Conservation (phyloP, 2,329 filamentous ascomycete species). For the Neonectria neomacrospora region DNA sequence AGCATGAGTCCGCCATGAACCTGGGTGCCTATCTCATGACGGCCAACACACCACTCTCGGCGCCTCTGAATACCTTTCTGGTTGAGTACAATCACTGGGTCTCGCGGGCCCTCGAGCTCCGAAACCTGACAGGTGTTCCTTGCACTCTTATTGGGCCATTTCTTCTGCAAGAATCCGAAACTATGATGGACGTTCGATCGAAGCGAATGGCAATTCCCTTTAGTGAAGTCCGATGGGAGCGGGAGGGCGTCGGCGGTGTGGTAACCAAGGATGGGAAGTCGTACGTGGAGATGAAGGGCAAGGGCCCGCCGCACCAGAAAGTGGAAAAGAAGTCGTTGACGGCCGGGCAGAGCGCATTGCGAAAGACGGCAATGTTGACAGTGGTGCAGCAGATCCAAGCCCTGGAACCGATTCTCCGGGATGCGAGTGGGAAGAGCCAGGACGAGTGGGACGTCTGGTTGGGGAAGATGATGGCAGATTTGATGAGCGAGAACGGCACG, state of each 20-base stretch:
- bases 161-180: constrained; percentile 82
- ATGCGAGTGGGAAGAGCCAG: constrained; percentile 85
- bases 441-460: constrained; percentile 95
- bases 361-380: constrained; percentile 82
- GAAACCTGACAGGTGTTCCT: constrained; percentile 77
- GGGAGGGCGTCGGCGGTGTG: constrained; percentile 74
- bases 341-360: constrained; percentile 76
- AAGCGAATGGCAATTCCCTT: constrained; percentile 88
- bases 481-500: constrained; percentile 82
- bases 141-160: constrained; percentile 82
- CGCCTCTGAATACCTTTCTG: constrained; percentile 83
- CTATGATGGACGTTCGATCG: constrained; percentile 74
- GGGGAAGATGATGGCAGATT: constrained; percentile 84
- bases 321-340: constrained; percentile 66
- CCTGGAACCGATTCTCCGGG: constrained; percentile 83
- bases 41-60: constrained; percentile 82
- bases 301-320: constrained; percentile 53
- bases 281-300: constrained; percentile 67
- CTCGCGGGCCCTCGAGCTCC: constrained; percentile 76
- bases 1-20: constrained; percentile 72
- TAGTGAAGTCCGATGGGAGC: constrained; percentile 87
- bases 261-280: constrained; percentile 69
- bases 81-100: constrained; percentile 88
- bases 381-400: constrained; percentile 87
- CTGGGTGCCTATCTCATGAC: constrained; percentile 87